Base-by-base conservation (phyloP, 805 yeast genomes). In the Ogataea ramenticola region DNA sequence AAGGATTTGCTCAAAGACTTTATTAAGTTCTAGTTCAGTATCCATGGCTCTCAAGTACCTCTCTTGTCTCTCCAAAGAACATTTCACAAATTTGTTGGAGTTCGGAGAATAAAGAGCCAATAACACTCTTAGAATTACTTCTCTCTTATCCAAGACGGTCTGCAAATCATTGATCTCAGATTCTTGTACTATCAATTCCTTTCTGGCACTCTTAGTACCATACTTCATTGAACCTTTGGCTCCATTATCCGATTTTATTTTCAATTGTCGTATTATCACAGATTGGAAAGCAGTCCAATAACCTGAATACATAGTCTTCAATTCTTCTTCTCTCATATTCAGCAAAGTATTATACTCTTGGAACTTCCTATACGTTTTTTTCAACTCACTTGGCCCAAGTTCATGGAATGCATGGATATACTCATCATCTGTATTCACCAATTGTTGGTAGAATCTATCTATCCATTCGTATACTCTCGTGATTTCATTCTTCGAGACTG, bases 81-180 rank as follows among this genome's bases (percentile, higher is more conserved):
- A 42, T 36, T 49, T 55, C 3, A 60, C 66, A 40, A 47, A 51
- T n/a, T 50, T 51, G 17, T 10, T 26, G 14, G 52, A 40, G 20
- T 57, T 59, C n/a, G 37, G 14, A 4, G n/a, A 36, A 10, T 19
- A 24, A 33, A 54, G 58, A 15, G 89, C 70, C 22, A 89, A 63
- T 43, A 91, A 58, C 15, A 88, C 70, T 41, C 97, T 71, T 47
- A 91, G 62, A 7, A 90, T 70, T 12, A 88, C 72, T 52, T 87
- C 87, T 52, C 68, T 62, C 36, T 66, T 64, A 30, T 43, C 51
- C 19, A 41, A 16, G 1, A 73, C 78, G 27, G 68, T 71, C 14
- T 65, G 62, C 12, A 74, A 66, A 19, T 74, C 72, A 15, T 66
- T 60, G 44, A 71, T 72, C 10, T 76, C 71, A 38, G 27, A 29